Evolutionary conservation across 108 stramenopile genomes (phyloP).

Genomic region (Pseudonitzschia pungens): DNA sequence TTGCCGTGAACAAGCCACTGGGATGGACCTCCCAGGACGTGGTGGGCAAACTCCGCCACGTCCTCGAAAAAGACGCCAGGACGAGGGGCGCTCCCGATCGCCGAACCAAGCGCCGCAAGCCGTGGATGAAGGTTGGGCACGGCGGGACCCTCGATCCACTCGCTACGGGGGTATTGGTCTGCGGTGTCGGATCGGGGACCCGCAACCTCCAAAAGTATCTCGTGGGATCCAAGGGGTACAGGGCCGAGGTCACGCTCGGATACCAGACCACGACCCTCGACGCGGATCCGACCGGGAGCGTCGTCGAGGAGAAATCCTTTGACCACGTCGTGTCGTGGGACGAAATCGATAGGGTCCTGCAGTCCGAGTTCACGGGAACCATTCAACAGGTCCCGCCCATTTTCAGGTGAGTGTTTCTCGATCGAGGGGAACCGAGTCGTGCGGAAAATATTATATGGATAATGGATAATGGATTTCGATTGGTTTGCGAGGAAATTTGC

Average conservation of each 20-base stretch:
- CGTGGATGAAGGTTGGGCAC: conserved; percentile 86
- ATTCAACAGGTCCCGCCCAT: conserved; percentile 90
- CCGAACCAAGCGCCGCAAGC: conserved; percentile 31
- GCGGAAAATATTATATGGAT: too few species aligned
- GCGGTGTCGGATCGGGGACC: conserved; percentile 87
- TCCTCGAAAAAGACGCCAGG: conserved; percentile 69
- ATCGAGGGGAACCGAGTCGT: too few species aligned
- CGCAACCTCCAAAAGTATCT: conserved; percentile 49
- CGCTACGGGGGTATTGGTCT: conserved; percentile 91
- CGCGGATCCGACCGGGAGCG: conserved; percentile 54
- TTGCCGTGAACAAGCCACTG: conserved; percentile 85
- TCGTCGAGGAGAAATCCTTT: conserved; percentile 46
- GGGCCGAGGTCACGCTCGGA: conserved; percentile 66
- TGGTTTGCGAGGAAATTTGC: too few species aligned
- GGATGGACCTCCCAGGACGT: conserved; percentile 90
- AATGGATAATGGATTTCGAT: too few species aligned
- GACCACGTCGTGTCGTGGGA: conserved; percentile 57
- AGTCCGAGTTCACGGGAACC: conserved; percentile 64
- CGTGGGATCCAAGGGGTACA: conserved; percentile 80
- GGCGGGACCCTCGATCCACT: conserved; percentile 97
- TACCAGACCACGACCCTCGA: conserved; percentile 89
- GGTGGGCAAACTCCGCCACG: conserved; percentile 75
- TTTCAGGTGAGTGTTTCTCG: conserved; percentile 55
- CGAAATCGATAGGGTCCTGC: conserved; percentile 36
- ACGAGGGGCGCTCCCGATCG: conserved; percentile 47